A percentile compares a stretch with the other conserved stretches of the same genome.
phyloP scores from a whole-genome alignment of 257 asterid genomes.

The Capsicum chinense region DNA sequence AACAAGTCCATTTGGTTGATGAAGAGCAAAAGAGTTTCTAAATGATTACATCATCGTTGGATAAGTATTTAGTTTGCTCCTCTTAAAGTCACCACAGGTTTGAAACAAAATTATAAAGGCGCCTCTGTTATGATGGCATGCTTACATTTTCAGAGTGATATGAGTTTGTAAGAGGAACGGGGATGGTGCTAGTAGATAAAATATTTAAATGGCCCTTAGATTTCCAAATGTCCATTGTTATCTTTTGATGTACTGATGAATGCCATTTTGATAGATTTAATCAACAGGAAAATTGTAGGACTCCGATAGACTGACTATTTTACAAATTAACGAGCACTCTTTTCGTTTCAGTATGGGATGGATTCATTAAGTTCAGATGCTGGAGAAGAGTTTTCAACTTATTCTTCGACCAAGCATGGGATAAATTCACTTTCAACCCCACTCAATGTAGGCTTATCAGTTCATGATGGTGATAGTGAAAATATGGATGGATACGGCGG shows the following conservation, averaged over 20 bases:
- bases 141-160: not conserved
- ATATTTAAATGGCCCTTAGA: not conserved
- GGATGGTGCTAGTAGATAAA: not conserved
- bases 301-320: not conserved
- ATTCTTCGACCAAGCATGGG: not conserved
- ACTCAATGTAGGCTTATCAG: not conserved
- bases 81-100: not conserved
- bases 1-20: not conserved
- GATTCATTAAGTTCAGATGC: slow-evolving; percentile 23
- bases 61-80: not conserved
- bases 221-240: not conserved
- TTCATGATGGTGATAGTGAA: not conserved
- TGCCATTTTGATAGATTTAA: not conserved
- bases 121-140: slow-evolving; percentile 1
- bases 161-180: not conserved
- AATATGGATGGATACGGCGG: not conserved
- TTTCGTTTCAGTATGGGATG: slow-evolving; percentile 21
- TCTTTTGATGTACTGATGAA: not conserved
- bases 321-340: not conserved
- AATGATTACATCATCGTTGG: not conserved
- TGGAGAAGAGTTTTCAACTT: slow-evolving; percentile 20
- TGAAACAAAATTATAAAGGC: not conserved
- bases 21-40: not conserved
- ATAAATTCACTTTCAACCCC: not conserved
- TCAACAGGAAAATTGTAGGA: not conserved